phyloP scores from a whole-genome alignment of 306 rosid species.

The Dryas octopetala region DNA sequence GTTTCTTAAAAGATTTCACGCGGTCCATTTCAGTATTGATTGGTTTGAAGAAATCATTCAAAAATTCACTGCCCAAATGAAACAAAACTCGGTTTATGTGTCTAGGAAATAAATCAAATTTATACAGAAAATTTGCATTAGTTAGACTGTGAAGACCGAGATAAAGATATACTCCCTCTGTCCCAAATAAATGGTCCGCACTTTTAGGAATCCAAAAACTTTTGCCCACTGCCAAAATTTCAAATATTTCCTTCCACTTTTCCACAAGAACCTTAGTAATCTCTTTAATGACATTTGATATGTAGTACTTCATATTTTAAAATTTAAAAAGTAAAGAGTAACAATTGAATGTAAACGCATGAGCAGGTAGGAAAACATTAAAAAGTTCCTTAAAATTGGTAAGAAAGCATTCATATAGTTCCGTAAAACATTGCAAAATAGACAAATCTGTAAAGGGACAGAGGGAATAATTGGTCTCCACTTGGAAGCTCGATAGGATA shows the following conservation, averaged over 20 bases:
- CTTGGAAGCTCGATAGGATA: not conserved
- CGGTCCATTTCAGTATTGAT: conserved; percentile 74
- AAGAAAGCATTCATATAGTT: not conserved
- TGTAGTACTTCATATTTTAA: not conserved
- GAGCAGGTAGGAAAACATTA: not conserved
- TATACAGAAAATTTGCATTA: not conserved
- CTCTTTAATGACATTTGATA: not conserved
- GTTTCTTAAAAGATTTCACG: conserved; percentile 80
- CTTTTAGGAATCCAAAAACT: not conserved
- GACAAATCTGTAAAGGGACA: not conserved
- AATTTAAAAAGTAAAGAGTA: not conserved
- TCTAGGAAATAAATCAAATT: not conserved
- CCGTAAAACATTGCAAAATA: not conserved
- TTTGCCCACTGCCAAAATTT: not conserved
- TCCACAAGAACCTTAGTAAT: not conserved
- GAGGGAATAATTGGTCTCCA: not conserved
- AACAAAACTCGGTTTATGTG: conserved; percentile 22
- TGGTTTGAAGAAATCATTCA: conserved; percentile 89
- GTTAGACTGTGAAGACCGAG: not conserved
- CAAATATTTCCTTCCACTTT: not conserved
- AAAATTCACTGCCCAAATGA: conserved; percentile 71
- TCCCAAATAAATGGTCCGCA: conserved; percentile 1
- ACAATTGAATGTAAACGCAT: not conserved
- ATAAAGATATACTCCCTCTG: not conserved
- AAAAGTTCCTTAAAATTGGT: not conserved